A percentile compares a stretch with the other conserved stretches of the same genome.
phyloP scores from a whole-genome alignment of 1,284 basidiomycete genomes.

The Ganoderma multipileum region DNA sequence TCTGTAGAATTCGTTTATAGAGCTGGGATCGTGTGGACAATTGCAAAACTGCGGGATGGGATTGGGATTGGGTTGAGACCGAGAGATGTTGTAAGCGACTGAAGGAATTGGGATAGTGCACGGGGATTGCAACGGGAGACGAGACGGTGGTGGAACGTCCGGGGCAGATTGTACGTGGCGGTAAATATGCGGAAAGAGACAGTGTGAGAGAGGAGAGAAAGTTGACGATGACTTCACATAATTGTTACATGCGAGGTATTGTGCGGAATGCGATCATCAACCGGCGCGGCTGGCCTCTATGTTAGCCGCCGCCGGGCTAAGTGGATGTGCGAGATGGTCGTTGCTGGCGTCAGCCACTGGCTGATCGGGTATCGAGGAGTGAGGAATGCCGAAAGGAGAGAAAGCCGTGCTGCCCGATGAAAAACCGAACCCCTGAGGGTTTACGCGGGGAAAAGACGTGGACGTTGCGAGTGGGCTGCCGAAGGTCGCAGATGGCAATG shows the following conservation, averaged over 20 bases:
- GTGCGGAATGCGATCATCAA: conserved; percentile 41
- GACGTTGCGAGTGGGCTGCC: conserved; percentile 40
- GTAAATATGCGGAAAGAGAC: conserved; percentile 34
- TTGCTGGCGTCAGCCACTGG: conserved; percentile 48
- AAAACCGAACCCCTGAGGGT: conserved; percentile 44
- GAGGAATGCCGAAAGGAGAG: conserved; percentile 69
- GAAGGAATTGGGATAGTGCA: conserved; percentile 42
- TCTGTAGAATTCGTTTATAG: conserved; percentile 36
- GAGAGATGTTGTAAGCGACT: conserved; percentile 33
- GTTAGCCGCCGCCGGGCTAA: conserved; percentile 58
- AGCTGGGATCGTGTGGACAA: conserved; percentile 25
- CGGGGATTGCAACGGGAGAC: conserved; percentile 29
- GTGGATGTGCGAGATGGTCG: conserved; percentile 49
- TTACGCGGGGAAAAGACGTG: conserved; percentile 43
- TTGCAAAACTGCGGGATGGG: neutral
- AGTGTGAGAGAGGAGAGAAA: conserved; percentile 27
- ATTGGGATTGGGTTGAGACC: conserved; percentile 11
- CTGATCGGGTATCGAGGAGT: conserved; percentile 71
- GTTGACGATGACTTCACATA: conserved; percentile 35
- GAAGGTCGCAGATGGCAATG: conserved; percentile 47
- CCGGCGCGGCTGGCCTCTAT: conserved; percentile 61
- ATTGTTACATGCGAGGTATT: conserved; percentile 36
- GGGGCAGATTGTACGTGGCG: conserved; percentile 30
- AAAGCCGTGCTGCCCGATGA: conserved; percentile 50
- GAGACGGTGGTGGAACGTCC: conserved; percentile 29